phyloP scores from a whole-genome alignment of 1,284 basidiomycete species.

The Rhodotorula glutinis region DNA sequence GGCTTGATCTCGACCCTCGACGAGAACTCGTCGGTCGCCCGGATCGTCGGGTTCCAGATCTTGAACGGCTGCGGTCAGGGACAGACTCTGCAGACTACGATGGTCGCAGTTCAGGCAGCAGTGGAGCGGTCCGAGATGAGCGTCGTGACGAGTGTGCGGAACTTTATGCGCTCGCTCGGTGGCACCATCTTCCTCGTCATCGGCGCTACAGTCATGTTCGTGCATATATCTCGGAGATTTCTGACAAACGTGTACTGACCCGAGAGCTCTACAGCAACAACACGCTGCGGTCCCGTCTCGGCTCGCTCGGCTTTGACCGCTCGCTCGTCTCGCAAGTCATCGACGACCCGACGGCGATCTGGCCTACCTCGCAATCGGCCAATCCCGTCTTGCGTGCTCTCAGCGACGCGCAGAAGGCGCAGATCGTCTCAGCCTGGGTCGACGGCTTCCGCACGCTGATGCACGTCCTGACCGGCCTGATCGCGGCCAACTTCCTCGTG shows the following conservation, averaged over 20 bases:
- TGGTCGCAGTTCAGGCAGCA: constrained; percentile 66
- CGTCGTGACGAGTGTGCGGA: constrained; percentile 66
- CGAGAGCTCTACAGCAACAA: constrained; percentile 61
- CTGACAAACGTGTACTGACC: too few species aligned
- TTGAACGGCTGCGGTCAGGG: constrained; percentile 66
- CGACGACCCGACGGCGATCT: constrained; percentile 45
- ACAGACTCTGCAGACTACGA: constrained; percentile 53
- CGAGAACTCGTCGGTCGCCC: constrained; percentile 54
- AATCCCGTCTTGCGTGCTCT: constrained; percentile 47
- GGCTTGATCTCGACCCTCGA: constrained; percentile 65
- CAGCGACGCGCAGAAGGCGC: constrained; percentile 48
- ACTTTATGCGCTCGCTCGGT: constrained; percentile 64
- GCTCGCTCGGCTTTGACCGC: constrained; percentile 49
- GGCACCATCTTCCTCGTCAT: constrained; percentile 63
- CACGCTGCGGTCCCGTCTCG: constrained; percentile 52
- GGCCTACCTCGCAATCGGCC: constrained; percentile 9
- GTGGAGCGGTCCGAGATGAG: constrained; percentile 65
- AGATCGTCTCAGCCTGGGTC: constrained; percentile 59
- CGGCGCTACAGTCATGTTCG: constrained; percentile 54
- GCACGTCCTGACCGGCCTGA: constrained; percentile 43
- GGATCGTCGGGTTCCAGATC: constrained; percentile 65
- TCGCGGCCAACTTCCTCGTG: constrained; percentile 26
- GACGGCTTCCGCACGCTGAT: constrained; percentile 61
- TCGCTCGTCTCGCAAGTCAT: constrained; percentile 49
- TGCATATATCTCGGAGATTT: neutral